Evolutionary conservation across 2,329 filamentous ascomycete genomes (phyloP), one percentile per base, ranked within the genome.

Genomic region (Xylariaceae sp.): DNA sequence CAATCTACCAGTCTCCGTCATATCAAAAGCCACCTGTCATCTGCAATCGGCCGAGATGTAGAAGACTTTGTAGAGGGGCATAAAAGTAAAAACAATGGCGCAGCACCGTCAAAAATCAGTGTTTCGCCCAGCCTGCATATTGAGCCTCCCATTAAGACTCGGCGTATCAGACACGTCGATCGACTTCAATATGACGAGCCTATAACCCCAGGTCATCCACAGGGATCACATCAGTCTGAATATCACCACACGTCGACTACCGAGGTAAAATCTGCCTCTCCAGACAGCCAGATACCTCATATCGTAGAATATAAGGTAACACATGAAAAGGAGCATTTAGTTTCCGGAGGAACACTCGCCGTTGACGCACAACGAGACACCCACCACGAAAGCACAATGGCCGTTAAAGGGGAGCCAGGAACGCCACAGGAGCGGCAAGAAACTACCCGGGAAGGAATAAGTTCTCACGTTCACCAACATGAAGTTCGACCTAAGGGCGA

Each of bases 1-100:
- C 64, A 66, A 19, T 61, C 72, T 5, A 62, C 69, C 44, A 60
- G 60, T 42, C 56, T 62, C 15, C 61, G 64, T 30, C 68, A 71
- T 50, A 66, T 67, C 48, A 57, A 65, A 40, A 64, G 69, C 40
- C 66, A 70, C 40, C 56, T 71, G 11, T 59, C 63, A 12, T 47
- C 47, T 14, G 56, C 48, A 31, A n/a, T 52, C 12, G 56, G 51
- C 6, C 51, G 53, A 22, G 45, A 44, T 30, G 53, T 41, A 17
- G 47, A 54, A 39, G 45, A 57, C 35, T 36, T 54, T 12, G 17
- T 47, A 17, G 27, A 48, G 14, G 44, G 36, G 17, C 39, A 27
- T 6, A 44, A 35, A 40, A 11, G 7, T 15, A 41, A 43, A 32
- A 18, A 10, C 7, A 42, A 19, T 31, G 14, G 38, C 22, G 9